Percentiles rank a stretch among this genome's conserved stretches.
These are phyloP conservation scores for Rhodotorula graminis DNA, from an alignment of 768 basidiomycete genomes.

Conservation along the genomic window DNA sequence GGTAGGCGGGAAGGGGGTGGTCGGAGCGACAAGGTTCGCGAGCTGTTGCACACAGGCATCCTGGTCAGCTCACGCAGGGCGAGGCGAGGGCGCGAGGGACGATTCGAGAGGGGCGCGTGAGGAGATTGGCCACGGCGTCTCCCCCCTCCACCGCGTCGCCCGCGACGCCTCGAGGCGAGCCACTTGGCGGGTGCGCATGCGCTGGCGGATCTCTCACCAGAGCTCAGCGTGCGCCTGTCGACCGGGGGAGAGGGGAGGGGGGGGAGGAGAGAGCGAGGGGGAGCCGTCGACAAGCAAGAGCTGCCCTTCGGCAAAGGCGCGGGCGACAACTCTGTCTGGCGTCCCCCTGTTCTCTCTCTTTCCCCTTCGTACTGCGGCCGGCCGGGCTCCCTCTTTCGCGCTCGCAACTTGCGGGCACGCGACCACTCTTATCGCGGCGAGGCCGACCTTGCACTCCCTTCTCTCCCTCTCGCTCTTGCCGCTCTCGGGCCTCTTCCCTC, in stretches of 20 bases:
- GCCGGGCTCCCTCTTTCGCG: no score
- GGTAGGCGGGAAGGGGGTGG: neutral
- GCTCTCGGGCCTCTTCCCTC: no score
- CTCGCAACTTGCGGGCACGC: no score
- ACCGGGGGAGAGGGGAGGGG: neutral
- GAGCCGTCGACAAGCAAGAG: neutral
- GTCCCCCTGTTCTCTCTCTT: no score
- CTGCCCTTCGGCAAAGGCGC: no score
- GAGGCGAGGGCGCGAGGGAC: neutral
- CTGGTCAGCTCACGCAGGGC: neutral
- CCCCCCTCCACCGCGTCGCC: neutral
- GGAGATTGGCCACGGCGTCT: neutral
- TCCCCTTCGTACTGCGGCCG: no score
- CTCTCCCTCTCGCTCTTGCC: no score
- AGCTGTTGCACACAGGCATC: neutral
- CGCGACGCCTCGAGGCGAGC: neutral
- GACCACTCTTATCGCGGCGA: no score
- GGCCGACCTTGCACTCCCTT: no score
- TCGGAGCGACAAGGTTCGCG: neutral
- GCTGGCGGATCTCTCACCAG: neutral
- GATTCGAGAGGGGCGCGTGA: neutral
- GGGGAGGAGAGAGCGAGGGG: neutral
- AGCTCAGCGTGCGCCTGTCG: conserved; percentile 1
- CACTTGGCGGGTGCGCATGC: neutral
- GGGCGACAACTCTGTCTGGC: no score